Percentiles rank a stretch among this genome's conserved stretches.
Evolutionary conservation across 805 yeast species (phyloP).

Genomic region (Saccharomycodes ludwigii): DNA sequence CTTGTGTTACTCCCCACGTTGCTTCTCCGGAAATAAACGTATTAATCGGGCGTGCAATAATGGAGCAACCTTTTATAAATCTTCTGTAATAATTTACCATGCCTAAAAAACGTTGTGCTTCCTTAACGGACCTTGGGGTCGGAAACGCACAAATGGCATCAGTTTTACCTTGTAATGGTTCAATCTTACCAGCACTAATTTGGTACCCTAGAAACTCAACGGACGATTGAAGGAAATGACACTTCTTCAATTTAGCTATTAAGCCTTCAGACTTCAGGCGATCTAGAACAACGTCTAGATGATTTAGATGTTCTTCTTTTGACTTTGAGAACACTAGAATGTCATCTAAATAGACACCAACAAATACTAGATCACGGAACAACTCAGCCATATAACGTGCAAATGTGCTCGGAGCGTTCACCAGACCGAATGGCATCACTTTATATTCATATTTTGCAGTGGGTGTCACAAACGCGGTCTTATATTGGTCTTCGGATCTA

Average conservation of each 20-base stretch:
- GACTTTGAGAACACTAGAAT: constrained; percentile 7
- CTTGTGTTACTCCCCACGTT: no score
- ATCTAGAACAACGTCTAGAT: no score
- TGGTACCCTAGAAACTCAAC: constrained; percentile 10
- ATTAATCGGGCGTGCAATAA: constrained; percentile 6
- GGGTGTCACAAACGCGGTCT: constrained; percentile 9
- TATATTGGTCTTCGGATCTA: constrained; percentile 3
- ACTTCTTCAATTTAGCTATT: constrained; percentile 10
- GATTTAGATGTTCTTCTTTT: constrained; percentile 9
- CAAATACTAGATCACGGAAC: constrained; percentile 8
- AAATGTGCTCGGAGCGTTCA: constrained; percentile 12
- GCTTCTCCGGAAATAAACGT: constrained; percentile 5
- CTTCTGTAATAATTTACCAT: constrained; percentile 10
- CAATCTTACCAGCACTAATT: constrained; percentile 5
- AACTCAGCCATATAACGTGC: constrained; percentile 12
- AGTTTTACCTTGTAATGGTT: constrained; percentile 10
- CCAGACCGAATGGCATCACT: constrained; percentile 13
- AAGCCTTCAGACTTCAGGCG: no score
- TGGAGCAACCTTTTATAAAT: constrained; percentile 10
- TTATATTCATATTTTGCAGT: constrained; percentile 9
- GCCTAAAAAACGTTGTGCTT: constrained; percentile 11
- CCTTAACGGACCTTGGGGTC: constrained; percentile 6
- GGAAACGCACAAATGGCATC: constrained; percentile 8
- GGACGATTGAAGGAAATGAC: constrained; percentile 5
- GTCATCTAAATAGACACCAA: constrained; percentile 11